A percentile compares a stretch with the other conserved stretches of the same genome.
phyloP scores from a whole-genome alignment of 495 filamentous ascomycete species.

The Hyaloscypha finlandica region DNA sequence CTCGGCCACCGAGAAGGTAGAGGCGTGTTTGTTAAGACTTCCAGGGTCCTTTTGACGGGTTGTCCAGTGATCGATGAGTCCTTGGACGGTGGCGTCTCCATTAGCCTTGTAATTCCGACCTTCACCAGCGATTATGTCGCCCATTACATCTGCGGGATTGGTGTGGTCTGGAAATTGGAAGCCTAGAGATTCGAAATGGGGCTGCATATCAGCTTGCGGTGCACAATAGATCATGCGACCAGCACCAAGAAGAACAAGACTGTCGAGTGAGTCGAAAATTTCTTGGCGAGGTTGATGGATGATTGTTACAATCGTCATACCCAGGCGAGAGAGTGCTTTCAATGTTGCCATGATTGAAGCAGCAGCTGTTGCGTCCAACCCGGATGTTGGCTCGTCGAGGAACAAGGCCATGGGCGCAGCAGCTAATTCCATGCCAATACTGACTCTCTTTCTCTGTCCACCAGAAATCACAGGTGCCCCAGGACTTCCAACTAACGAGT shows the following conservation, averaged over 20 bases:
- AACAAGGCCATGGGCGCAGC: constrained; percentile 85
- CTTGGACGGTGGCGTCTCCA: constrained; percentile 45
- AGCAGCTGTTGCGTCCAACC: constrained; percentile 79
- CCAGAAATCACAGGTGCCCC: constrained; percentile 75
- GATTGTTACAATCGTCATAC: constrained; percentile 86
- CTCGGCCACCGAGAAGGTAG: constrained; percentile 29
- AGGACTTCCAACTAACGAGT: constrained; percentile 68
- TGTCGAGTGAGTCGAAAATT: constrained; percentile 79
- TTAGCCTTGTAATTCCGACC: constrained; percentile 46
- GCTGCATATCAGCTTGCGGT: constrained; percentile 57
- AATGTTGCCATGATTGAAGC: constrained; percentile 88
- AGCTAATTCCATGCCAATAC: constrained; percentile 84
- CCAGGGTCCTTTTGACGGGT: constrained; percentile 32
- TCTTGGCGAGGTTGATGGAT: constrained; percentile 89
- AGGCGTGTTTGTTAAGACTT: constrained; percentile 12
- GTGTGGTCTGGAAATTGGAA: constrained; percentile 61
- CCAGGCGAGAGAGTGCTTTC: constrained; percentile 76
- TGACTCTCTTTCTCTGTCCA: constrained; percentile 85
- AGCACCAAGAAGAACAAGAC: constrained; percentile 63
- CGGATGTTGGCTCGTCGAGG: constrained; percentile 89
- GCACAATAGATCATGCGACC: constrained; percentile 71
- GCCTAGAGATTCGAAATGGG: constrained; percentile 58
- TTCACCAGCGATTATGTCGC: constrained; percentile 73
- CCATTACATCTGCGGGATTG: constrained; percentile 73
- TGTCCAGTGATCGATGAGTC: constrained; percentile 44